Percentiles rank a stretch among this genome's conserved stretches.
Evolutionary conservation across 345 rosid genomes (phyloP).

Genomic region (Litchi chinensis): DNA sequence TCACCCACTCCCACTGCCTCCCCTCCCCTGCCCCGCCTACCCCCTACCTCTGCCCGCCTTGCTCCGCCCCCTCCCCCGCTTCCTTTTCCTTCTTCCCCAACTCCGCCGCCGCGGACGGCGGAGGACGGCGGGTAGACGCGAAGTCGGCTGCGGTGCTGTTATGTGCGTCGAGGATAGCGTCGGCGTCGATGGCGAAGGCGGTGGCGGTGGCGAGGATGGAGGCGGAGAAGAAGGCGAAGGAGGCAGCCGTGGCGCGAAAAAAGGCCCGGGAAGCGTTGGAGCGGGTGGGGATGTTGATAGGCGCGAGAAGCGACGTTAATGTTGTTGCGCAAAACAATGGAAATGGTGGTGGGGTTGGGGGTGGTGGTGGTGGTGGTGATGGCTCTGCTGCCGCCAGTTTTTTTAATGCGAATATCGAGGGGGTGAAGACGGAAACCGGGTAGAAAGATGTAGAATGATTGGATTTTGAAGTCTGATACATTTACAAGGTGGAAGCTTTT

Average conservation of each 20-base stretch:
- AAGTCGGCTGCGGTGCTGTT: constrained; percentile 42
- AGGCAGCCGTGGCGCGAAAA: constrained; percentile 62
- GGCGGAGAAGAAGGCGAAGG: constrained; percentile 59
- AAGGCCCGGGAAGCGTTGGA: constrained; percentile 76
- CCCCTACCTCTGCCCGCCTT: constrained; percentile 52
- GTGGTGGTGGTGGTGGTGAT: background rate
- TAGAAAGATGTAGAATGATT: background rate
- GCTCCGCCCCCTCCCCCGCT: constrained; percentile 48
- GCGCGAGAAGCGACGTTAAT: constrained; percentile 1
- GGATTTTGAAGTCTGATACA: background rate
- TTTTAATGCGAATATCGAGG: background rate
- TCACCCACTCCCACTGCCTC: constrained; percentile 69
- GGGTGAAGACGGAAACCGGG: background rate
- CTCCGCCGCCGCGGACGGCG: background rate
- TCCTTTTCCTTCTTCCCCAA: constrained; percentile 32
- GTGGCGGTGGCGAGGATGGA: constrained; percentile 38
- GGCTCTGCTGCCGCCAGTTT: constrained; percentile 3
- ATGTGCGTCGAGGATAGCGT: constrained; percentile 66
- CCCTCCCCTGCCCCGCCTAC: constrained; percentile 34
- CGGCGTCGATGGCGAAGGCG: constrained; percentile 58
- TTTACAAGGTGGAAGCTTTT: background rate
- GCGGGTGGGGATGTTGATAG: constrained; percentile 30
- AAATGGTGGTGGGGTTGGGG: background rate
- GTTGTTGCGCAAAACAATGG: background rate
- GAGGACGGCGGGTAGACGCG: constrained; percentile 35